Conservation (phyloP, 2,329 filamentous ascomycete genomes). For the Alternaria angustiovoidea region DNA sequence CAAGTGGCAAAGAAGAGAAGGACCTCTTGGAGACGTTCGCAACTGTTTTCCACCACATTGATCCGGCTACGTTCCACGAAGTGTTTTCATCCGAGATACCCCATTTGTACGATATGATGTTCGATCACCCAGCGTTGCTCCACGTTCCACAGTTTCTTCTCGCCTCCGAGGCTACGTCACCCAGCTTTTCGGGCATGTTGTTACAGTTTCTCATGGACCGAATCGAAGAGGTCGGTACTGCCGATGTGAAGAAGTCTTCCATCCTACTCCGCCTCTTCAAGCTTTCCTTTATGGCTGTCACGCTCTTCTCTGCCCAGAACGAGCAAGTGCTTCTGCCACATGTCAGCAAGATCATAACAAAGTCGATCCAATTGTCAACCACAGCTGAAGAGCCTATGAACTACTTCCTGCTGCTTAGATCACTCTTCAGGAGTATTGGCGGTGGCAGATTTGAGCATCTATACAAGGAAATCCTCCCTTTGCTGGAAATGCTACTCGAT, state of each 20-base stretch:
- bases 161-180: constrained; percentile 97
- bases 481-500: constrained; percentile 96
- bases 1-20: constrained; percentile 94
- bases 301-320: constrained; percentile 91
- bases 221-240: constrained; percentile 92
- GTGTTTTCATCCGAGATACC: constrained; percentile 98
- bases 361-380: constrained; percentile 94
- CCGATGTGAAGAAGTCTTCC: constrained; percentile 89
- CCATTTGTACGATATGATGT: constrained; percentile 95
- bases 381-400: constrained; percentile 98
- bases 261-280: constrained; percentile 96
- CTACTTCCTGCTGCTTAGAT: constrained; percentile 92
- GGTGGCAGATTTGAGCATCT: constrained; percentile 97
- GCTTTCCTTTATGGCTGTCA: constrained; percentile 98
- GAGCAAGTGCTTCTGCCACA: constrained; percentile 95
- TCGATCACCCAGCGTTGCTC: constrained; percentile 90
- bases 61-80: constrained; percentile 97
- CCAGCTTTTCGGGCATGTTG: constrained; percentile 97
- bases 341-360: constrained; percentile 95
- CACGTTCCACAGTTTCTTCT: constrained; percentile 98
- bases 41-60: constrained; percentile 97
- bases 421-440: constrained; percentile 94
- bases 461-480: constrained; percentile 95
- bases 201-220: constrained; percentile 96
- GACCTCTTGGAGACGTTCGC: constrained; percentile 97